Evolutionary conservation across 345 rosid species (phyloP), one percentile per base, ranked within the genome.

Genomic region (Carallia pectinifolia): DNA sequence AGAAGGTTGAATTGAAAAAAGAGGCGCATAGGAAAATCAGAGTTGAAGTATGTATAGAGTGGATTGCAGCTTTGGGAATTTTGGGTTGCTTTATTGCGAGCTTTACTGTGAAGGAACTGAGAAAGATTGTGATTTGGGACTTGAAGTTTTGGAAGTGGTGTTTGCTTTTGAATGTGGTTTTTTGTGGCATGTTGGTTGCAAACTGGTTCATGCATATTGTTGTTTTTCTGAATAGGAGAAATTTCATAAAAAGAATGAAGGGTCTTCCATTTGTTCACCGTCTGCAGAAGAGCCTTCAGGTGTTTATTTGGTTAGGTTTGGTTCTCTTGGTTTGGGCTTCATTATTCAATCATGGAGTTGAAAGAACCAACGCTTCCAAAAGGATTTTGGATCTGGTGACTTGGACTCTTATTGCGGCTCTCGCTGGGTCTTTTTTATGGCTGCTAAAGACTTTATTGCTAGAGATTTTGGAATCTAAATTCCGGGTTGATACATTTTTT

Each of bases 191-290:
- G 83, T 60, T 83, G 40, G 74, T 89, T 64, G 89, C 92, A 23
- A 80, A 74, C 23, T 83, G 92, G 92, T 64, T 90, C 64, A 83
- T 88, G 90, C 90, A 73, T 68, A 64, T 90, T 0, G 71, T 77
- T 30, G 90, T 88, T 58, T 90, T 87, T 77, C 30, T 90, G 72
- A 90, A 87, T 13, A 93, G 87, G 77, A 79, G 59, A 54, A 88
- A 85, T 81, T 88, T 85, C 61, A 77, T 90, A 23, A 76, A 87
- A 4, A 67, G 74, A 69, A 90, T 84, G 72, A 90, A 87, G 60
- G 94, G 85, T 12, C 84, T 90, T 61, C 88, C 89, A 53, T 90
- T 90, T 67, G 96, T 90, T 55, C 91, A 88, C 58, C 90, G 96
- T 23, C 78, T 90, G 80, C 88, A 87, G 84, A 82, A 83, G 83